A percentile compares a stretch with the other conserved stretches of the same genome.
phyloP scores from a whole-genome alignment of 257 asterid genomes.

The Przewalskia tangutica region DNA sequence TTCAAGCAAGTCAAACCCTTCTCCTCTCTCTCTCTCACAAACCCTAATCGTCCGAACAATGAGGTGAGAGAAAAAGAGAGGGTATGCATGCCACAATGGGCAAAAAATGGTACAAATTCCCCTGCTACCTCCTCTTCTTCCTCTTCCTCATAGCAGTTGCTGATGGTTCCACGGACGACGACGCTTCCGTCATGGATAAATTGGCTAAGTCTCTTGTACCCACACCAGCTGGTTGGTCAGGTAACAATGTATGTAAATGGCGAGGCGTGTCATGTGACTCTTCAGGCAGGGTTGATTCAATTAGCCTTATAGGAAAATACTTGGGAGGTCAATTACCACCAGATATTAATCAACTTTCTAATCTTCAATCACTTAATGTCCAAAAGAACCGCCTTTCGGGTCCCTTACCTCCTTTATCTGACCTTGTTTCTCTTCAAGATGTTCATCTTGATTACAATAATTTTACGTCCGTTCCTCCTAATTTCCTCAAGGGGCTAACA shows the following conservation, averaged over 20 bases:
- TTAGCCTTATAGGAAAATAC: slow-evolving; percentile 33
- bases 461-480: slow-evolving; percentile 41
- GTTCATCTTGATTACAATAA: slow-evolving; percentile 45
- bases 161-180: slow-evolving; percentile 38
- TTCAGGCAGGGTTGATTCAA: slow-evolving; percentile 32
- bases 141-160: slow-evolving; percentile 9
- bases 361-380: slow-evolving; percentile 45
- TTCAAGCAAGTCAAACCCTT: slow-evolving; percentile 7
- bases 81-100: slow-evolving; percentile 19
- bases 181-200: slow-evolving; percentile 47
- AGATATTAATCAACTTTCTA: slow-evolving; percentile 44
- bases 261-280: slow-evolving; percentile 47
- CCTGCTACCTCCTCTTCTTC: slow-evolving; percentile 17
- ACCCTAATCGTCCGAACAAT: slow-evolving; percentile 4
- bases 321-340: slow-evolving; percentile 47
- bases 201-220: slow-evolving; percentile 43
- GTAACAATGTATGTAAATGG: slow-evolving; percentile 63
- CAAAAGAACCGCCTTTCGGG: slow-evolving; percentile 50
- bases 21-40: slow-evolving; percentile 4
- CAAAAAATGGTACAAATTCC: slow-evolving; percentile 14
- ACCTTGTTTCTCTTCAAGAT: slow-evolving; percentile 29
- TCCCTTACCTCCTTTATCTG: slow-evolving; percentile 43
- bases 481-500: slow-evolving; percentile 50
- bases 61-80: slow-evolving; percentile 17
- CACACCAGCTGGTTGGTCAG: slow-evolving; percentile 48